These are phyloP conservation scores for Geotrichum bryndzae DNA, from an alignment of 1,139 yeast genomes.

Conservation along the genomic window DNA sequence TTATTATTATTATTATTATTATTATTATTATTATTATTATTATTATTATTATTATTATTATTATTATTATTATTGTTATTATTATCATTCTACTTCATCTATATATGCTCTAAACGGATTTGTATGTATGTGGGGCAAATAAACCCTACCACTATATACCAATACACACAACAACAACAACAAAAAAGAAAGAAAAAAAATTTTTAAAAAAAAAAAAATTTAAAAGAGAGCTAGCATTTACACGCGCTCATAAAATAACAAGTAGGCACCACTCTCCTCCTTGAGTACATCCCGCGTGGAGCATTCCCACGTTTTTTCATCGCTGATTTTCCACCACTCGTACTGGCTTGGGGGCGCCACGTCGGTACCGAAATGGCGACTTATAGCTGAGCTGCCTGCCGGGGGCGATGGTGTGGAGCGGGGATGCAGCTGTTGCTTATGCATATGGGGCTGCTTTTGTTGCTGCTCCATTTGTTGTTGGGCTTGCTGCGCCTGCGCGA, in stretches of 20 bases:
- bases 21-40: no score
- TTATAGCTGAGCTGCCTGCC: background rate
- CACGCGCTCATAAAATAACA: conserved; percentile 66
- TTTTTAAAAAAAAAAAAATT: background rate
- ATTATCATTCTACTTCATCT: no score
- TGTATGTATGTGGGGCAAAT: no score
- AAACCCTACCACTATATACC: no score
- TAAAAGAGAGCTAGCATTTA: background rate
- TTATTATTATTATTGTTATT: no score
- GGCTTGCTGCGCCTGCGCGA: background rate
- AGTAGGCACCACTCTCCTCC: conserved; percentile 71
- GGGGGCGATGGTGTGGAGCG: conserved; percentile 21
- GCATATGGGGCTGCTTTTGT: conserved; percentile 14
- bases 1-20: no score
- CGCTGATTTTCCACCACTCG: conserved; percentile 82
- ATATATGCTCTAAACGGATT: no score
- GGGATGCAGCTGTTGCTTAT: conserved; percentile 13
- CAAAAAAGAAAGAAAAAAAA: no score
- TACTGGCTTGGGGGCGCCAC: conserved; percentile 32
- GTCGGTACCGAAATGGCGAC: conserved; percentile 8
- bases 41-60: no score
- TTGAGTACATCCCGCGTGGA: conserved; percentile 53
- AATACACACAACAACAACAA: no score
- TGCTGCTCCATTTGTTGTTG: conserved; percentile 20
- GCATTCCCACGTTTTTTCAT: conserved; percentile 61